A percentile compares a stretch with the other conserved stretches of the same genome.
Evolutionary conservation across 2,329 filamentous ascomycete genomes (phyloP).

Genomic region (Nothomitra cinnamomea): DNA sequence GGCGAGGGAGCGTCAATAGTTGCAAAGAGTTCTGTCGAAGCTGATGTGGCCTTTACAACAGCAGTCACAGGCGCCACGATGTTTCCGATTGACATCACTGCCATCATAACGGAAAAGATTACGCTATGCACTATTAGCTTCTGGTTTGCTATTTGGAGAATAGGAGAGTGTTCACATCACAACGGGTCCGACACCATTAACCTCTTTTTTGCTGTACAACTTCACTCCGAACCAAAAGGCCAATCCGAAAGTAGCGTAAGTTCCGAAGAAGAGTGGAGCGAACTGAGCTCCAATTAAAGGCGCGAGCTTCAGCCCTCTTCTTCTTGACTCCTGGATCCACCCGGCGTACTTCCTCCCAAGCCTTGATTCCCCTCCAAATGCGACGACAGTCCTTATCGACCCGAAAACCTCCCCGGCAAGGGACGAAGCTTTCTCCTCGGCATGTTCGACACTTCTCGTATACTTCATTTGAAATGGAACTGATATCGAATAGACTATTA

Average conservation of each 20-base stretch:
- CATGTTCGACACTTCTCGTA: slow-evolving; percentile 21
- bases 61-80: neutral
- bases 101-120: slow-evolving; percentile 2
- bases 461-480: slow-evolving; percentile 20
- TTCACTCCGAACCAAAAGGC: slow-evolving; percentile 6
- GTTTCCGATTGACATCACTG: neutral
- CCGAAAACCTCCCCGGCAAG: slow-evolving; percentile 26
- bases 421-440: slow-evolving; percentile 21
- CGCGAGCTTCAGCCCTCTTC: slow-evolving; percentile 17
- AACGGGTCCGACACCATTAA: neutral
- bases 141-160: neutral
- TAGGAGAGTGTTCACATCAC: neutral
- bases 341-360: slow-evolving; percentile 21
- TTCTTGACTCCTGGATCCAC: slow-evolving; percentile 22
- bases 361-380: slow-evolving; percentile 24
- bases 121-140: neutral
- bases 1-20: neutral
- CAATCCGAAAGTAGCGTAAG: slow-evolving; percentile 11
- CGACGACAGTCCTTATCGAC: slow-evolving; percentile 27
- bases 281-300: slow-evolving; percentile 19
- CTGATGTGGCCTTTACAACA: neutral
- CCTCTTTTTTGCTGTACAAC: neutral
- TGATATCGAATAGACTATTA: slow-evolving; percentile 7
- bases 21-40: neutral
- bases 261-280: slow-evolving; percentile 13